Base-by-base conservation (phyloP, 2,329 filamentous ascomycete species). In the Fusarium liriodendri region DNA sequence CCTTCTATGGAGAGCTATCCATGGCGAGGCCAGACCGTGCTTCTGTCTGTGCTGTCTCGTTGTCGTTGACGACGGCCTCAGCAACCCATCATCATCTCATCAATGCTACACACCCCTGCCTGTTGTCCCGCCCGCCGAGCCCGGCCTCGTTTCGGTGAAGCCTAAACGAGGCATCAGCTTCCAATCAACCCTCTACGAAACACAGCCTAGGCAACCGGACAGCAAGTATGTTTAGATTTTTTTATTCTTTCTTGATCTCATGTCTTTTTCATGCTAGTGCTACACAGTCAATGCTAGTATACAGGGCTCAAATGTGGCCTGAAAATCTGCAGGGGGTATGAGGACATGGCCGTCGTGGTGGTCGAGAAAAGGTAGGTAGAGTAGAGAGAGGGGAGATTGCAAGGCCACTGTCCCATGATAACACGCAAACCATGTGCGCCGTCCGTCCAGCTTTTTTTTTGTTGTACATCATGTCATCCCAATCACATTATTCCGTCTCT, bases 341-440 rank as follows among this genome's bases (percentile, higher is more conserved):
- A 78, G 79, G 75, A 79, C 72, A 77, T 71, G 75, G 75, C 60
- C 70, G 66, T 45, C 40, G 40, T 45, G 20, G 40, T 74, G 72
- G 71, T 67, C 62, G 65, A 73, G 62, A 62, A 77, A 70, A 60
- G 72, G 75, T 78, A 78, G 40, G 40, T 45, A 45, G 40, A 45
- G 40, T 45, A 45, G 40, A 45, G 40, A 45, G 79, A 82, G 81
- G 72, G 81, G 80, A 82, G 81, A 82, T 79, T 79, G 73, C 70
- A 75, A 78, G 76, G 76, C 77, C 71, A 77, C 78, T 75, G 74
- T 77, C 77, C 77, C 74, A 61, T 76, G 68, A 78, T 81, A 86
- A 88, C 85, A 87, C 86, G 87, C 76, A 84, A 84, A 80, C 85
- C 85, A 87, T 86, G 83, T 84, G 82, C 83, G 84, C 80, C 79